phyloP scores from a whole-genome alignment of 805 yeast genomes.

The Lipomyces chichibuensis region DNA sequence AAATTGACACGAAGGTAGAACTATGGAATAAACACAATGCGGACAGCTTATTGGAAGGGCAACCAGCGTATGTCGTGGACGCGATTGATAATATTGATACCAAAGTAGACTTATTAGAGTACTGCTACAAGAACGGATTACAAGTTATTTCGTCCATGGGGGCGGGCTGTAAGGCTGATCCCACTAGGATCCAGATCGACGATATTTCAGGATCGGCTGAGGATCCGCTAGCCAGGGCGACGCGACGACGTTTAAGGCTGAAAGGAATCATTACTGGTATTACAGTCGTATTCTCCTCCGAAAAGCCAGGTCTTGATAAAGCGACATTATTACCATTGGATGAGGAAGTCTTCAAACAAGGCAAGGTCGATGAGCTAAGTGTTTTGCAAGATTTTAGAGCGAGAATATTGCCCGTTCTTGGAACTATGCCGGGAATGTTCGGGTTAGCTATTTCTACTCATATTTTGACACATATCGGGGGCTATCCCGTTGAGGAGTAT shows the following conservation, averaged over 20 bases:
- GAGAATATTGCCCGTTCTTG: constrained; percentile 90
- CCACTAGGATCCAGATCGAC: constrained; percentile 84
- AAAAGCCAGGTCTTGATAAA: constrained; percentile 94
- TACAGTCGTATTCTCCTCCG: constrained; percentile 89
- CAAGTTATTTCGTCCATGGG: constrained; percentile 93
- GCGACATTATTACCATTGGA: constrained; percentile 85
- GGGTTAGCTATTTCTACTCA: constrained; percentile 89
- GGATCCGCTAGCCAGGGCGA: constrained; percentile 87
- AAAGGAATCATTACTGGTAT: constrained; percentile 76
- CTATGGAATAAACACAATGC: constrained; percentile 72
- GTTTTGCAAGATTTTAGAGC: constrained; percentile 90
- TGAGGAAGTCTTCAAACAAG: constrained; percentile 76
- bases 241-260: constrained; percentile 79
- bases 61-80: constrained; percentile 83
- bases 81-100: constrained; percentile 97
- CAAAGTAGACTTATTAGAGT: constrained; percentile 86
- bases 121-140: constrained; percentile 61
- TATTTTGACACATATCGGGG: constrained; percentile 75
- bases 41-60: constrained; percentile 57
- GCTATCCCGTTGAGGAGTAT: constrained; percentile 71
- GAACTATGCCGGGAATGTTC: constrained; percentile 96
- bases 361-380: constrained; percentile 82
- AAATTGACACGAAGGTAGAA: constrained; percentile 74
- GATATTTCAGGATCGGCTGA: constrained; percentile 91
- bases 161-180: constrained; percentile 95